A percentile compares a stretch with the other conserved stretches of the same genome.
phyloP scores from a whole-genome alignment of 495 filamentous ascomycete genomes.

The Ramalina peruviana region DNA sequence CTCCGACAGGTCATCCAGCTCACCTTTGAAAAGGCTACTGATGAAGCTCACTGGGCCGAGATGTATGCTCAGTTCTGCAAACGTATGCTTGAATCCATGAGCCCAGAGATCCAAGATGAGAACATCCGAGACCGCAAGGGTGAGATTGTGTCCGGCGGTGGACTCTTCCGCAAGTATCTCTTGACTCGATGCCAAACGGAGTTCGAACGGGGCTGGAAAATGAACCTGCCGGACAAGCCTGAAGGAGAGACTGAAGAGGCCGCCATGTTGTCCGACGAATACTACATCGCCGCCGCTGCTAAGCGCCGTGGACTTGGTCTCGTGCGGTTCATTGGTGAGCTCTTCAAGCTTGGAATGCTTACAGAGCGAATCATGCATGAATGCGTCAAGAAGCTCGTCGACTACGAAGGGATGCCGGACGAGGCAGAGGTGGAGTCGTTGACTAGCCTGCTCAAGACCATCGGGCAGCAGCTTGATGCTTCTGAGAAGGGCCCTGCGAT shows the following conservation, averaged over 20 bases:
- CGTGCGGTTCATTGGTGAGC: constrained; percentile 97
- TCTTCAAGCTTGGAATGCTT: constrained; percentile 97
- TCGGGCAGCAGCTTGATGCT: constrained; percentile 69
- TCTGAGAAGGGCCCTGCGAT: constrained; percentile 66
- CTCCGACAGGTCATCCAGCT: constrained; percentile 96
- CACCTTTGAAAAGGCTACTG: constrained; percentile 96
- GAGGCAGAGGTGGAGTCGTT: constrained; percentile 93
- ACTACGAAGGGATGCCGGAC: constrained; percentile 86
- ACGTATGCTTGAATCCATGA: constrained; percentile 93
- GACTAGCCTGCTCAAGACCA: constrained; percentile 79
- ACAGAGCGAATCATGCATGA: constrained; percentile 99
- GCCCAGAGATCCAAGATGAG: constrained; percentile 87
- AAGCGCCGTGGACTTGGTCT: constrained; percentile 95
- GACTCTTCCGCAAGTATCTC: constrained; percentile 93
- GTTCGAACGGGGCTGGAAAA: constrained; percentile 97
- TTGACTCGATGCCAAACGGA: constrained; percentile 98
- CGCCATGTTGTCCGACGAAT: constrained; percentile 86
- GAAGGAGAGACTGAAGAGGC: constrained; percentile 62
- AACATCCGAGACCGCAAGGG: constrained; percentile 75
- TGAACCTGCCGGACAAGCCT: constrained; percentile 68
- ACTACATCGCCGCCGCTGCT: constrained; percentile 88
- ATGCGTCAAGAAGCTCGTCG: constrained; percentile 90
- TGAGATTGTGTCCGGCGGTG: constrained; percentile 78
- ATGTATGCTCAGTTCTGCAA: constrained; percentile 99
- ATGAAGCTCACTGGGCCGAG: constrained; percentile 96